A percentile compares a stretch with the other conserved stretches of the same genome.
Evolutionary conservation across 768 basidiomycete genomes (phyloP).

Genomic region (Clathrus columnatus): DNA sequence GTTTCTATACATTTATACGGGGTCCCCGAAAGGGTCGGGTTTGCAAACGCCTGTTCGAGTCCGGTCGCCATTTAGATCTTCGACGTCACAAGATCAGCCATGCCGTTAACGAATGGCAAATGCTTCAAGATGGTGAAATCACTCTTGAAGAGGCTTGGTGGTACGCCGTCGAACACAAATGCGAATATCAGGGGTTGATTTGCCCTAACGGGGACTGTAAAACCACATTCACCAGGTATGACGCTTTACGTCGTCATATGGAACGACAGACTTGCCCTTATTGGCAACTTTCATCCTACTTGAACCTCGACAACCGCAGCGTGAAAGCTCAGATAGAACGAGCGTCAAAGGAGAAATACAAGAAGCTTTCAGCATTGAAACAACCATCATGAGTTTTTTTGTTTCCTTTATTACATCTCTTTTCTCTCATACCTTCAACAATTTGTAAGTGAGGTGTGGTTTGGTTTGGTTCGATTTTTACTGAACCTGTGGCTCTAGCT

Average conservation of each 20-base stretch:
- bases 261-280: constrained; percentile 2
- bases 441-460: not conserved
- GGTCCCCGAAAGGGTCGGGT: not conserved
- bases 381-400: not conserved
- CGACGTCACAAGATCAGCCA: constrained; percentile 2
- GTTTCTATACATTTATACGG: constrained; percentile 6
- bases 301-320: constrained; percentile 1
- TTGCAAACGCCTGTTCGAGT: constrained; percentile 4
- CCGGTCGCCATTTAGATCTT: constrained; percentile 1
- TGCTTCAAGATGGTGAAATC: constrained; percentile 4
- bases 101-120: constrained; percentile 8
- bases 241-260: constrained; percentile 7
- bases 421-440: not conserved
- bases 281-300: not conserved
- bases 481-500: not conserved
- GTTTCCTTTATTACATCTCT: not conserved
- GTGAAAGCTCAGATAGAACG: not conserved
- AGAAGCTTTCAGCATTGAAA: not conserved
- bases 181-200: not conserved
- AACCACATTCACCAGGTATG: constrained; percentile 6
- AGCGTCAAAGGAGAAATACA: not conserved
- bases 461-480: not conserved
- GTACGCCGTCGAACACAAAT: not conserved
- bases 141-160: not conserved
- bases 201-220: constrained; percentile 7